These are phyloP conservation scores for Daedaleopsis sinensis DNA, from an alignment of 768 basidiomycete genomes.

Conservation along the genomic window DNA sequence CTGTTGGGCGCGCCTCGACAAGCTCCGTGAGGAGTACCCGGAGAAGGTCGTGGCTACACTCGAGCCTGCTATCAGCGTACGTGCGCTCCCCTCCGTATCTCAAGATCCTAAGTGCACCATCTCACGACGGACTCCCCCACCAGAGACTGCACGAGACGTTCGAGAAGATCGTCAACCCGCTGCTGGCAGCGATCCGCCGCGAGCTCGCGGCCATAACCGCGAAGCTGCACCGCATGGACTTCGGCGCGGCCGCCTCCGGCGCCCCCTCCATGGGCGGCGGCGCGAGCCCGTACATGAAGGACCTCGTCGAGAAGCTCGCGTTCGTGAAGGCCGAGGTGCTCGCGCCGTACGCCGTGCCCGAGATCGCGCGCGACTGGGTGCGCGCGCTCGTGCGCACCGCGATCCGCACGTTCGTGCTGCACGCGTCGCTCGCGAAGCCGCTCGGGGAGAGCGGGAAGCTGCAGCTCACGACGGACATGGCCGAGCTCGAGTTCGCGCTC, in stretches of 20 bases:
- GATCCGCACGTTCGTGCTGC: constrained; percentile 86
- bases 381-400: constrained; percentile 70
- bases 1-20: constrained; percentile 68
- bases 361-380: constrained; percentile 65
- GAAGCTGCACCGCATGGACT: constrained; percentile 84
- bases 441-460: constrained; percentile 93
- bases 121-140: background rate
- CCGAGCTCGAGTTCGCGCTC: constrained; percentile 91
- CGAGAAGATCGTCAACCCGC: constrained; percentile 60
- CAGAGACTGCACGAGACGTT: constrained; percentile 58
- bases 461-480: constrained; percentile 95
- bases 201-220: constrained; percentile 82
- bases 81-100: constrained; percentile 17
- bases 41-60: constrained; percentile 59
- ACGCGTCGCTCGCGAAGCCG: constrained; percentile 91
- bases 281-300: constrained; percentile 88
- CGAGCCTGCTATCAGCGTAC: constrained; percentile 60
- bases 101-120: too few relatives aligned
- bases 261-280: constrained; percentile 55
- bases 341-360: constrained; percentile 69
- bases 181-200: constrained; percentile 70
- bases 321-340: constrained; percentile 83
- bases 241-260: constrained; percentile 72
- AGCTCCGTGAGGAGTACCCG: constrained; percentile 68
- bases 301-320: constrained; percentile 83